Conservation (phyloP, 2,329 filamentous ascomycete species). For the Xylaria sp. region DNA sequence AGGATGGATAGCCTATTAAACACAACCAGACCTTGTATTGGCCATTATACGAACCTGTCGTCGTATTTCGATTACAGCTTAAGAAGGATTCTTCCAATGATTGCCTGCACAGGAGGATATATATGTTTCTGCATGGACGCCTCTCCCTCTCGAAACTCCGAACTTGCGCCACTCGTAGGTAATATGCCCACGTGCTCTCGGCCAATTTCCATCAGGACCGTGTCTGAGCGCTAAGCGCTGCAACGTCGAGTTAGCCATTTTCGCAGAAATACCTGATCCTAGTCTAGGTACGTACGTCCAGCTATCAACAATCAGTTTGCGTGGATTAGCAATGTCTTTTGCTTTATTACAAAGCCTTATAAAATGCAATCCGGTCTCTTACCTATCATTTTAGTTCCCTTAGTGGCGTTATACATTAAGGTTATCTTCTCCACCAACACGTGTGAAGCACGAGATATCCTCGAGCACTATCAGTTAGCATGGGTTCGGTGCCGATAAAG, state of each 20-base stretch:
- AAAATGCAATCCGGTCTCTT: background rate
- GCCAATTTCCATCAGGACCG: background rate
- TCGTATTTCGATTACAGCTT: conserved; percentile 1
- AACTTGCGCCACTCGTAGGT: background rate
- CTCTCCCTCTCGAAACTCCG: background rate
- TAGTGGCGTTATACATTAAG: background rate
- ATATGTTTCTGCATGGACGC: background rate
- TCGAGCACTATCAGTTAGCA: conserved; percentile 6
- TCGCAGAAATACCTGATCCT: background rate
- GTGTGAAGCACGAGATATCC: background rate
- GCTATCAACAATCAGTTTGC: background rate
- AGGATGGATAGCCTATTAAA: background rate
- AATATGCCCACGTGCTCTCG: background rate
- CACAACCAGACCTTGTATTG: conserved; percentile 6
- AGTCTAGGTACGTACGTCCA: conserved; percentile 14
- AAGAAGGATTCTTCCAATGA: conserved; percentile 11
- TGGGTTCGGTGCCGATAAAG: background rate
- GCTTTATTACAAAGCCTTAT: background rate
- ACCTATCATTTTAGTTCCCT: background rate
- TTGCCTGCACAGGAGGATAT: conserved; percentile 8
- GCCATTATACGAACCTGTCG: conserved; percentile 16
- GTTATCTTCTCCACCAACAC: conserved; percentile 5
- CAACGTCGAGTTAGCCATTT: background rate
- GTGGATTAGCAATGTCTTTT: background rate
- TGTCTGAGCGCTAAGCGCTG: background rate